Percentiles rank a stretch among this genome's conserved stretches.
Conservation (phyloP, 1,284 basidiomycete genomes). For the Coniferiporia sulphurascens region DNA sequence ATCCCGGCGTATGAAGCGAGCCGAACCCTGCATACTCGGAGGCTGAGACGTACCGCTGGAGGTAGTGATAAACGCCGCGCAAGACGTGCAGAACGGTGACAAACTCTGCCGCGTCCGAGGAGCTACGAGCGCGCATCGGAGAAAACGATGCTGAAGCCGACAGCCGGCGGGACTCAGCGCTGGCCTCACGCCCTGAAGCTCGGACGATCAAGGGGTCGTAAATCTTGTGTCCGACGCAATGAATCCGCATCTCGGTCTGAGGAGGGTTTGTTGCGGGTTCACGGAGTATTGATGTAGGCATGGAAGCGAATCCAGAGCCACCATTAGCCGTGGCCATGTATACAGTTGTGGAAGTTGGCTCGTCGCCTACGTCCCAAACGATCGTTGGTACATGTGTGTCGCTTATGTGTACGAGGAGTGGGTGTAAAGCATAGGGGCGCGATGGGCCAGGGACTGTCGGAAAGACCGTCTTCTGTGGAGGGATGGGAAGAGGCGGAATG, state of each 20-base stretch:
- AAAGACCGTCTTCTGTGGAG: background rate
- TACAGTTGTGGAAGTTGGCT: constrained; percentile 9
- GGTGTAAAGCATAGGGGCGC: background rate
- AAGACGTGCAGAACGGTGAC: constrained; percentile 14
- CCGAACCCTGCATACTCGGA: constrained; percentile 8
- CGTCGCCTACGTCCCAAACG: constrained; percentile 10
- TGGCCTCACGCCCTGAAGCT: background rate
- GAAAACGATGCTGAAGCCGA: background rate
- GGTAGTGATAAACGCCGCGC: constrained; percentile 9
- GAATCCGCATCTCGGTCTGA: constrained; percentile 12
- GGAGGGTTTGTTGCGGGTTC: constrained; percentile 13
- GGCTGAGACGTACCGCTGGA: background rate
- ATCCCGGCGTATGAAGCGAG: background rate
- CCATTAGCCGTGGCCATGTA: background rate
- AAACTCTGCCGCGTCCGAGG: background rate
- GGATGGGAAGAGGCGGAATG: background rate
- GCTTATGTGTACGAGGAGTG: background rate
- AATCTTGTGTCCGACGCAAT: constrained; percentile 8
- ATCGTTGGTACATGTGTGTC: background rate
- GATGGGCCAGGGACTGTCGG: background rate
- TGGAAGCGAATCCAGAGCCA: background rate
- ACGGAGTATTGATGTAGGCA: background rate
- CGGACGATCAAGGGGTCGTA: constrained; percentile 11
- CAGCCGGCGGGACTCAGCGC: too few species aligned
- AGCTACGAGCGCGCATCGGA: background rate